These are phyloP conservation scores for Nematodospora anomalae DNA, from an alignment of 1,139 yeast genomes.

Conservation along the genomic window DNA sequence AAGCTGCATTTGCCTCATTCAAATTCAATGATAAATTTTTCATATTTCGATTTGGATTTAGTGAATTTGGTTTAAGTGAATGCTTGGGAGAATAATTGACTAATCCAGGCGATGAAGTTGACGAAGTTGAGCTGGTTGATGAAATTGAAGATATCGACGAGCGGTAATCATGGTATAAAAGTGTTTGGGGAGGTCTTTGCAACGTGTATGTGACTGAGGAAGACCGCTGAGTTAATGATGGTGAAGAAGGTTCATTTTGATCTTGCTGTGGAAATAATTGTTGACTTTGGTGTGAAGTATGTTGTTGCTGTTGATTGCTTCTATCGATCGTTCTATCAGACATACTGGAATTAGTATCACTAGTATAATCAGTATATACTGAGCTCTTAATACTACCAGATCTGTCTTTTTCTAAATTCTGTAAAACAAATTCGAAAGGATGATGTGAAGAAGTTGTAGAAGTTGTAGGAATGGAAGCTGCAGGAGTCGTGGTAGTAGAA, in stretches of 20 bases:
- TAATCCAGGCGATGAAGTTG: conserved; percentile 13
- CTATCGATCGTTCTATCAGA: not conserved
- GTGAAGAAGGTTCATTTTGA: not conserved
- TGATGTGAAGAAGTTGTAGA: conserved; percentile 1
- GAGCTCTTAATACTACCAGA: conserved; percentile 3
- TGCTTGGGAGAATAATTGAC: conserved; percentile 41
- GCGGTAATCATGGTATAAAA: conserved; percentile 8
- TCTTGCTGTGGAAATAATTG: not conserved
- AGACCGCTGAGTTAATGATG: not conserved
- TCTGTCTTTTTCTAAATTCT: conserved; percentile 4
- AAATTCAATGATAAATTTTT: conserved; percentile 38
- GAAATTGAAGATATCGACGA: conserved; percentile 13
- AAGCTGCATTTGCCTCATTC: conserved; percentile 12
- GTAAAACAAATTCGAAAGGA: conserved; percentile 3
- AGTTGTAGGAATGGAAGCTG: conserved; percentile 1
- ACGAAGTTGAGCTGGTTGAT: conserved; percentile 9
- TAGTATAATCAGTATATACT: conserved; percentile 1
- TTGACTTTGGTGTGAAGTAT: not conserved
- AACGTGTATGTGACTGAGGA: conserved; percentile 7
- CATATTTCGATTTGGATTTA: conserved; percentile 29
- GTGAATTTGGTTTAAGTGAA: conserved; percentile 30
- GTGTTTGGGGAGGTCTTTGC: conserved; percentile 9
- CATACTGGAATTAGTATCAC: conserved; percentile 5
- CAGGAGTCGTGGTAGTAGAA: conserved; percentile 1
- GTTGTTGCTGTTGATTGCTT: too few species aligned